Conservation (phyloP, 257 asterid genomes). For the Paraleonurus japonicus region DNA sequence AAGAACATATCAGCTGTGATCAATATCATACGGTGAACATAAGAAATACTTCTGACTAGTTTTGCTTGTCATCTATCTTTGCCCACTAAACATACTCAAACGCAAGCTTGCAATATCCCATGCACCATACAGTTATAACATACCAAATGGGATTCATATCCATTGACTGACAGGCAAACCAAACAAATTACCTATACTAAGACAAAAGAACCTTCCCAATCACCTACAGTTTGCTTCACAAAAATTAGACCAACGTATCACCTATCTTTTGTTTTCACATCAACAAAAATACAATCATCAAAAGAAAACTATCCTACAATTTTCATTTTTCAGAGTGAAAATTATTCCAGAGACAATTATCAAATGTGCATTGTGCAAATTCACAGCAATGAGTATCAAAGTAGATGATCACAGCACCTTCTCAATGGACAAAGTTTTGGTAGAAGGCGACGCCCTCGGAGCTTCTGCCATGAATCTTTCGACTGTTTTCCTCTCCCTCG, state of each 20-base stretch:
- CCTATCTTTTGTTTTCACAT: background rate
- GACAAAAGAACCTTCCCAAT: background rate
- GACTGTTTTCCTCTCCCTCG: conserved; percentile 85
- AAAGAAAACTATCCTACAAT: background rate
- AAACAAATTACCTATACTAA: background rate
- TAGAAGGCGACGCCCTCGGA: conserved; percentile 34
- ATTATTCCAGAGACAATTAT: background rate
- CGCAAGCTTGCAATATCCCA: background rate
- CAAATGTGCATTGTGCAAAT: background rate
- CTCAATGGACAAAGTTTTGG: conserved; percentile 61
- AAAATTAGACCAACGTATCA: background rate
- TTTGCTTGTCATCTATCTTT: background rate
- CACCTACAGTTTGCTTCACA: background rate
- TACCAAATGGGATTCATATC: background rate
- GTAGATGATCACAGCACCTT: conserved; percentile 42
- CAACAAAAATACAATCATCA: background rate
- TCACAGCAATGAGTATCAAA: background rate
- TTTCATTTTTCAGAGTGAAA: background rate
- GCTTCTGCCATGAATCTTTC: conserved; percentile 60
- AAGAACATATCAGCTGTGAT: background rate
- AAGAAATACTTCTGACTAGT: background rate
- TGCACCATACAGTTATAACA: background rate
- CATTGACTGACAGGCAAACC: background rate
- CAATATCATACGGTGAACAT: background rate
- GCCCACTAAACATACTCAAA: background rate